phyloP scores from a whole-genome alignment of 805 yeast species.

The Metschnikowia reukaufii region DNA sequence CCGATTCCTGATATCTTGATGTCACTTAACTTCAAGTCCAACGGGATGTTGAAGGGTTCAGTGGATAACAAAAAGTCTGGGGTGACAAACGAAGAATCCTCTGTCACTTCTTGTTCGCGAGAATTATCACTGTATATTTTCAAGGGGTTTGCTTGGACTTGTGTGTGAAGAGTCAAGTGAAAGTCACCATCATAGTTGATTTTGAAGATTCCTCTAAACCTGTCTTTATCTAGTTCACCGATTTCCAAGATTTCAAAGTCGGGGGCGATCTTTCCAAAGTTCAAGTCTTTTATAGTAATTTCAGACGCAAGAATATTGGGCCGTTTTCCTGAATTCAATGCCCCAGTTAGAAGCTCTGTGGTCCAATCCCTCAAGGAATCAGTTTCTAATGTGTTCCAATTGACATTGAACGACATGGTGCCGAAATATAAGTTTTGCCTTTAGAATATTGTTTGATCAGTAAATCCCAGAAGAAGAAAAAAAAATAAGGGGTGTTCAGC shows the following conservation, averaged over 20 bases:
- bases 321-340: conserved; percentile 69
- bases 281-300: conserved; percentile 64
- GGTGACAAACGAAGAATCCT: conserved; percentile 49
- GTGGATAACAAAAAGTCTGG: conserved; percentile 68
- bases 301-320: conserved; percentile 71
- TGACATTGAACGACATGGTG: conserved; percentile 72
- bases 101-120: conserved; percentile 33
- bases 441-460: too few relatives aligned
- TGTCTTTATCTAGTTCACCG: conserved; percentile 74
- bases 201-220: conserved; percentile 81
- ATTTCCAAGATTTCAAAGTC: conserved; percentile 75
- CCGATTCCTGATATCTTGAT: conserved; percentile 78
- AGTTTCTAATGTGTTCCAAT: conserved; percentile 73
- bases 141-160: conserved; percentile 81
- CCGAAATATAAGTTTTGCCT: background rate
- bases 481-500: too few relatives aligned
- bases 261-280: conserved; percentile 75
- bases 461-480: too few relatives aligned
- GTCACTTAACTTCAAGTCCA: conserved; percentile 70
- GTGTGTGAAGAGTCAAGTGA: conserved; percentile 68
- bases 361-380: conserved; percentile 63
- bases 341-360: conserved; percentile 63
- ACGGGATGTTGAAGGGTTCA: conserved; percentile 72
- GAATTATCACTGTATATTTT: conserved; percentile 58
- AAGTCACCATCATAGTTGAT: conserved; percentile 76